Conservation (phyloP, 2,329 filamentous ascomycete species). For the Venturia pyrina region DNA sequence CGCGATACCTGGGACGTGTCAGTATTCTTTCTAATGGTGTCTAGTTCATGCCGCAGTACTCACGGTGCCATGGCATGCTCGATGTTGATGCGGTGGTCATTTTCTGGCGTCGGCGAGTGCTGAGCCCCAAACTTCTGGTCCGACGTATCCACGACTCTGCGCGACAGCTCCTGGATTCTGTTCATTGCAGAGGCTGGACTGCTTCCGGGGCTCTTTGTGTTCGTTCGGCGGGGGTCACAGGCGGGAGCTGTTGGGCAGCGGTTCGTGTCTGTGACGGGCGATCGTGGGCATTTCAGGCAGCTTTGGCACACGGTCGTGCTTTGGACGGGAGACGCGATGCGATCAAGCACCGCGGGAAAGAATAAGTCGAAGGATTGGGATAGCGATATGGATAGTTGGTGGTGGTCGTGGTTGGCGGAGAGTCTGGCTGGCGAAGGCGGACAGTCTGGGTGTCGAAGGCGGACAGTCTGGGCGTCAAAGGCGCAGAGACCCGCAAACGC, state of each 20-base stretch:
- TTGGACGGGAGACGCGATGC: neutral
- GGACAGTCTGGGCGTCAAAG: too few relatives aligned
- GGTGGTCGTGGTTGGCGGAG: conserved; percentile 6
- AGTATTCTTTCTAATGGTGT: neutral
- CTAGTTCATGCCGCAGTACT: neutral
- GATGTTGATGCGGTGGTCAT: conserved; percentile 1
- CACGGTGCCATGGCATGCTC: neutral
- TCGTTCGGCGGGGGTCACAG: neutral
- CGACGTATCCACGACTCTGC: neutral
- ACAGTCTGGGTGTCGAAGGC: neutral
- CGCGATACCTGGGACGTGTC: conserved; percentile 49
- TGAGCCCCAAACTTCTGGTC: neutral
- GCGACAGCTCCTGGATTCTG: neutral
- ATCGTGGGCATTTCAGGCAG: conserved; percentile 3
- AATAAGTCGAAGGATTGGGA: neutral
- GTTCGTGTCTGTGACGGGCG: neutral
- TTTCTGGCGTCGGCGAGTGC: neutral
- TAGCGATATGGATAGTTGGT: conserved; percentile 12
- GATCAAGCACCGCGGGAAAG: neutral
- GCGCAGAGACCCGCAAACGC: neutral
- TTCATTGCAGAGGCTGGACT: neutral
- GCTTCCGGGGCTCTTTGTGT: neutral
- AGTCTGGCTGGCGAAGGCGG: neutral
- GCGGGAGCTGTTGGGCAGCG: neutral
- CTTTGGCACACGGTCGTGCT: neutral